phyloP scores from a whole-genome alignment of 129 eudicot species.

The Tanacetum coccineum region DNA sequence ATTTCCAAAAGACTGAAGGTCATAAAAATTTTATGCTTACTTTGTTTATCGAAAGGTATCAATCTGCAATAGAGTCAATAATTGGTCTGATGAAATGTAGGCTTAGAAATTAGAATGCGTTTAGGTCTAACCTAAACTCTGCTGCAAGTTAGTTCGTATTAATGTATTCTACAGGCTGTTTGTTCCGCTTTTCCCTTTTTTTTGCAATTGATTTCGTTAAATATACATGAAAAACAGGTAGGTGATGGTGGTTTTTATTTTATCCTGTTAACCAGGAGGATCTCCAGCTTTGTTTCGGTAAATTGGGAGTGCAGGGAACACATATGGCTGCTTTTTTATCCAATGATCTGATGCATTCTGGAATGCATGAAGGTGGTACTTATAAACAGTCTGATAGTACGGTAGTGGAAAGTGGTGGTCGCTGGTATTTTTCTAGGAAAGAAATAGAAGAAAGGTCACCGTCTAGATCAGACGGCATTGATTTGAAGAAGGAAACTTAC shows the following conservation, averaged over 20 bases:
- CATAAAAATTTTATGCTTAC: conserved; percentile 1
- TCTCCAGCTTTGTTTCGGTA: conserved; percentile 14
- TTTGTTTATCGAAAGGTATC: not conserved
- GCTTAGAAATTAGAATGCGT: not conserved
- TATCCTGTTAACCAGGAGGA: conserved; percentile 23
- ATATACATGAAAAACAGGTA: conserved; percentile 23
- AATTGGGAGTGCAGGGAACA: conserved; percentile 15
- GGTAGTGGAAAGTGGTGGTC: conserved; percentile 32
- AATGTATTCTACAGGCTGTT: not conserved
- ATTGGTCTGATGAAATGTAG: not conserved
- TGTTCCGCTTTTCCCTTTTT: not conserved
- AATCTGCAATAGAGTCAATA: not conserved
- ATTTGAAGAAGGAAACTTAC: conserved; percentile 54
- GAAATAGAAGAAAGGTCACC: conserved; percentile 58
- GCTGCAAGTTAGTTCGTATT: conserved; percentile 3
- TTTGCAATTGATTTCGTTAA: conserved; percentile 14
- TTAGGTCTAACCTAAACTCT: not conserved
- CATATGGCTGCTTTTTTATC: conserved; percentile 32
- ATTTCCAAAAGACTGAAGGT: not conserved
- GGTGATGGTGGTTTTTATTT: conserved; percentile 28
- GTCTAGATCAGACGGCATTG: conserved; percentile 54
- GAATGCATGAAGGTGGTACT: conserved; percentile 30
- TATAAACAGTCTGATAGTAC: conserved; percentile 25
- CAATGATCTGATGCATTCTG: conserved; percentile 28
- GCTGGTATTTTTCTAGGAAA: conserved; percentile 63